Conservation (phyloP, 768 basidiomycete species). For the Leucosporidium yakuticum region DNA sequence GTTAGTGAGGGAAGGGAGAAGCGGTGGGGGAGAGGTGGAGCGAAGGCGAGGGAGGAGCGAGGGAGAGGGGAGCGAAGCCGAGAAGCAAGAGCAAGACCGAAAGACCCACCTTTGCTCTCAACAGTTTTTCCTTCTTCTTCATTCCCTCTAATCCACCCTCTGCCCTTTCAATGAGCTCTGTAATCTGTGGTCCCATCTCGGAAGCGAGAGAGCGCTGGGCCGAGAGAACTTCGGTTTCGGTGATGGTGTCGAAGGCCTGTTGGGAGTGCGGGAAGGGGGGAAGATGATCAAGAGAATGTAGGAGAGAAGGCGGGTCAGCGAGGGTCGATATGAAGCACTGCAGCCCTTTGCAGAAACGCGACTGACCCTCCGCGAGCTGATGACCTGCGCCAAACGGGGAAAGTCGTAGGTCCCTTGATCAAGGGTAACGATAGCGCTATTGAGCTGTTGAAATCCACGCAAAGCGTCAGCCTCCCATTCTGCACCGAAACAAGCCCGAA, state of each 20-base stretch:
- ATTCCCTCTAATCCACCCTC: conserved; percentile 17
- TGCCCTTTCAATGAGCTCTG: conserved; percentile 14
- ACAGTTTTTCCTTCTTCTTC: conserved; percentile 12
- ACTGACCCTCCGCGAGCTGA: conserved; percentile 17
- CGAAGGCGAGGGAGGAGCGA: background rate
- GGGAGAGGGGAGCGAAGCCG: background rate
- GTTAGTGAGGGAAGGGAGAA: background rate
- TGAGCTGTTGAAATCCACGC: conserved; percentile 8
- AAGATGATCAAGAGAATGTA: no score
- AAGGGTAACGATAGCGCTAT: conserved; percentile 8
- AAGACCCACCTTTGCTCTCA: conserved; percentile 6
- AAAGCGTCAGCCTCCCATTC: background rate
- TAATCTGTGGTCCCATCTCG: conserved; percentile 29
- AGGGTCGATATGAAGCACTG: background rate
- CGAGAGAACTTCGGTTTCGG: conserved; percentile 9
- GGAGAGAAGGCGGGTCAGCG: background rate
- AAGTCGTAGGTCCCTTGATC: conserved; percentile 21
- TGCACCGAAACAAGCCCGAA: no score
- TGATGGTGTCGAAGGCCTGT: conserved; percentile 27
- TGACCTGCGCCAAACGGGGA: conserved; percentile 8
- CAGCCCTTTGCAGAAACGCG: background rate
- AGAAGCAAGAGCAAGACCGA: background rate
- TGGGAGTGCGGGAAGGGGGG: background rate
- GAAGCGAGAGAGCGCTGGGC: conserved; percentile 12
- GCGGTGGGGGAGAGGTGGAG: background rate